A percentile compares a stretch with the other conserved stretches of the same genome.
These are phyloP conservation scores for Paecilomyces niveus DNA, from an alignment of 2,329 filamentous ascomycete species.

Conservation along the genomic window DNA sequence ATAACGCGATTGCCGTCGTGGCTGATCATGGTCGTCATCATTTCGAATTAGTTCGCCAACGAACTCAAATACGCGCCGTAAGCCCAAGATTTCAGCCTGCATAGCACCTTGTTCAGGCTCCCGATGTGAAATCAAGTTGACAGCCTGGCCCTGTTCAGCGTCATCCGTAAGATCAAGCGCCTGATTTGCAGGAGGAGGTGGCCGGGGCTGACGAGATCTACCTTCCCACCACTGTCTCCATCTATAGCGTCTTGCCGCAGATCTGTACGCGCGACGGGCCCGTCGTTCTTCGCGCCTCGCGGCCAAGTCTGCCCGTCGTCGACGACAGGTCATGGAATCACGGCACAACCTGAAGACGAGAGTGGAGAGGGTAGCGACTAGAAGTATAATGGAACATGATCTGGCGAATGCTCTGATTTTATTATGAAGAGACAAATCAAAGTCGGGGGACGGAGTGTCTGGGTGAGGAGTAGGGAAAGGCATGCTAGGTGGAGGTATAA, in stretches of 20 bases:
- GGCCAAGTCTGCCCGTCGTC: conserved; percentile 45
- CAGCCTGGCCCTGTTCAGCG: conserved; percentile 41
- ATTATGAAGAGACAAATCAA: conserved; percentile 1
- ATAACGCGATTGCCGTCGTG: conserved; percentile 3
- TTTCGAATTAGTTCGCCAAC: conserved; percentile 43
- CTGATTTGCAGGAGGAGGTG: conserved; percentile 28
- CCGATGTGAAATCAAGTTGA: conserved; percentile 5
- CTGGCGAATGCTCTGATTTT: conserved; percentile 16
- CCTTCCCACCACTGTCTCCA: conserved; percentile 45
- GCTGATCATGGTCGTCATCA: conserved; percentile 21
- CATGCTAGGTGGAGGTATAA: background rate
- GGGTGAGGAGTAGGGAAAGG: background rate
- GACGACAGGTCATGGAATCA: conserved; percentile 35
- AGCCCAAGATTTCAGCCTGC: conserved; percentile 44
- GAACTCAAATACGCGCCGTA: conserved; percentile 47
- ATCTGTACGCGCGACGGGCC: conserved; percentile 45
- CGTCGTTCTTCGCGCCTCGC: conserved; percentile 49
- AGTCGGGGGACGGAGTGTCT: conserved; percentile 1
- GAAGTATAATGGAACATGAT: conserved; percentile 35
- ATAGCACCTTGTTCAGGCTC: conserved; percentile 41
- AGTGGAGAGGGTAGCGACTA: conserved; percentile 30
- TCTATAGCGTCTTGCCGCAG: conserved; percentile 46
- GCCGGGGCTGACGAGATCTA: conserved; percentile 23
- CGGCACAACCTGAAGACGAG: conserved; percentile 37
- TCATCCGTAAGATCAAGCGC: conserved; percentile 35